A percentile compares a stretch with the other conserved stretches of the same genome.
These are phyloP conservation scores for Beauveria medogensis DNA, from an alignment of 2,329 filamentous ascomycete genomes.

Conservation along the genomic window DNA sequence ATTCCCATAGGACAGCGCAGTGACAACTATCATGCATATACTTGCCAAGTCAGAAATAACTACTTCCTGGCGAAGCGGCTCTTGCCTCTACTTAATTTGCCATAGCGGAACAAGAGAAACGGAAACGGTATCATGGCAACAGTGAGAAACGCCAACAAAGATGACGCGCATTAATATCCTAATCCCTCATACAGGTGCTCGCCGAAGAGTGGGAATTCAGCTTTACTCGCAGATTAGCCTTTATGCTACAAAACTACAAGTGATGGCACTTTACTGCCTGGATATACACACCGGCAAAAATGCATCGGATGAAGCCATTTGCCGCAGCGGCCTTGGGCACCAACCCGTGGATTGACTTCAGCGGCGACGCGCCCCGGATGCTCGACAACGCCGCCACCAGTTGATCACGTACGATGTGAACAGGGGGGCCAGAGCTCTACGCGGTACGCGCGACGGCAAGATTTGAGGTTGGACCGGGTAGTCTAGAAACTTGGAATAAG, in stretches of 20 bases:
- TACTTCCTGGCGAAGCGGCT: constrained; percentile 41
- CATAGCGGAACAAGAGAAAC: constrained; percentile 53
- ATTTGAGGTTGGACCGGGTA: not conserved
- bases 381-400: not conserved
- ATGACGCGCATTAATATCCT: constrained; percentile 63
- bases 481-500: not conserved
- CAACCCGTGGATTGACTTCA: not conserved
- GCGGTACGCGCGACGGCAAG: not conserved
- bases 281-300: constrained; percentile 37
- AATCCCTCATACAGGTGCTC: constrained; percentile 62
- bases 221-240: too few relatives aligned
- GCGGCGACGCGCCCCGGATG: not conserved
- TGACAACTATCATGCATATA: not conserved
- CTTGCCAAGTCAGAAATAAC: too few relatives aligned
- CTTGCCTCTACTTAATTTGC: constrained; percentile 45
- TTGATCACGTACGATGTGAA: not conserved
- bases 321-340: constrained; percentile 44
- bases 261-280: too few relatives aligned
- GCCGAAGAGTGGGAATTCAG: too few relatives aligned
- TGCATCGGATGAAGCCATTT: constrained; percentile 70
- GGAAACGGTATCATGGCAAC: constrained; percentile 57
- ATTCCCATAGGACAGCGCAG: not conserved
- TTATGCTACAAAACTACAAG: too few relatives aligned
- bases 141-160: constrained; percentile 52
- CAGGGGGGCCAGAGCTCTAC: not conserved